Conservation (phyloP, 768 basidiomycete genomes). For the Lactifluus piperatus region DNA sequence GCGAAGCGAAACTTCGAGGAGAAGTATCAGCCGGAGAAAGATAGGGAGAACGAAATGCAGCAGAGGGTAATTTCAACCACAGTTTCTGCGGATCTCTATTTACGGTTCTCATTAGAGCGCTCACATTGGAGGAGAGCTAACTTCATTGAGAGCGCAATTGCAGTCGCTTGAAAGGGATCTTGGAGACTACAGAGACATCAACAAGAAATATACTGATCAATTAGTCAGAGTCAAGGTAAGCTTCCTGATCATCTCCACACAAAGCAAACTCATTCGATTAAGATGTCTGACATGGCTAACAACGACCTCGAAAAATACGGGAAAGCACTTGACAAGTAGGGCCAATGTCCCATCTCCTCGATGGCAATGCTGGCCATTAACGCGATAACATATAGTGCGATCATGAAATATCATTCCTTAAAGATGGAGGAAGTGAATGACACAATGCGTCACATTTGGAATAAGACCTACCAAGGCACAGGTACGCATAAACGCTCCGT, state of each 20-base stretch:
- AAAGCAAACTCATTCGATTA: background rate
- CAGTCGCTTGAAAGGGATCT: conserved; percentile 61
- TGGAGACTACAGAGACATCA: conserved; percentile 79
- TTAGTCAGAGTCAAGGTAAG: conserved; percentile 89
- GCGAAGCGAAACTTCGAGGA: conserved; percentile 80
- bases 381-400: conserved; percentile 53
- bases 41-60: conserved; percentile 63
- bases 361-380: background rate
- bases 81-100: background rate
- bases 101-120: conserved; percentile 43
- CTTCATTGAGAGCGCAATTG: conserved; percentile 58
- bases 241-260: background rate
- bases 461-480: conserved; percentile 97
- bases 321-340: conserved; percentile 93
- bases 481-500: conserved; percentile 38
- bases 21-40: conserved; percentile 63
- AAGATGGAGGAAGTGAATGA: conserved; percentile 99
- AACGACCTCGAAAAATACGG: conserved; percentile 95
- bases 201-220: conserved; percentile 81
- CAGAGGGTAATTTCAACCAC: conserved; percentile 41
- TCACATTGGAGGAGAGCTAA: conserved; percentile 77
- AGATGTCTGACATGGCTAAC: conserved; percentile 99
- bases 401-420: conserved; percentile 94
- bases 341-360: background rate
- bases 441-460: conserved; percentile 95